These are phyloP conservation scores for Leishmania mexicana DNA, from an alignment of 208 protist species.

Conservation along the genomic window DNA sequence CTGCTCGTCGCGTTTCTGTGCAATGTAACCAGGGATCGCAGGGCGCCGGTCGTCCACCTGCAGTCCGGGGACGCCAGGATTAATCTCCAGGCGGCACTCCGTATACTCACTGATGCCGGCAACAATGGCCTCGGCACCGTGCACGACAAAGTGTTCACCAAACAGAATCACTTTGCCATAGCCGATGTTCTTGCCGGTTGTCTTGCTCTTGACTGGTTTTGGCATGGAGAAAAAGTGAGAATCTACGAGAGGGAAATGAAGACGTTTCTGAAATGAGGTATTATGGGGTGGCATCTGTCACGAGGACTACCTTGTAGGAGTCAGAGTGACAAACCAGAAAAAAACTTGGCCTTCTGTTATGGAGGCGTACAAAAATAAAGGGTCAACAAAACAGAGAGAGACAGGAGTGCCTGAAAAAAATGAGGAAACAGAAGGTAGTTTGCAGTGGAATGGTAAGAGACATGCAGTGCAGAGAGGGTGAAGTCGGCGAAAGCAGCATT, in stretches of 20 bases:
- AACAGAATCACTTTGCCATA: slow-evolving; percentile 94
- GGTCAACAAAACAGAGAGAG: background rate
- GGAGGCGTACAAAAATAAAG: background rate
- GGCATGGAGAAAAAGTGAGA: slow-evolving; percentile 21
- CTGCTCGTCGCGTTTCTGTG: slow-evolving; percentile 79
- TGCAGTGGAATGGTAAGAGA: background rate
- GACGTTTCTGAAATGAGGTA: background rate
- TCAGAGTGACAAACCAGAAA: background rate
- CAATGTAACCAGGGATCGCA: slow-evolving; percentile 80
- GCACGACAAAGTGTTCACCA: slow-evolving; percentile 93
- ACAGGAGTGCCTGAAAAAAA: background rate
- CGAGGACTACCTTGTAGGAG: background rate
- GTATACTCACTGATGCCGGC: slow-evolving; percentile 85
- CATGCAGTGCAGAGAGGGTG: too few species aligned
- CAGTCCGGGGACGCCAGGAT: slow-evolving; percentile 41
- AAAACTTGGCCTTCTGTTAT: background rate
- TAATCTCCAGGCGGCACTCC: slow-evolving; percentile 54
- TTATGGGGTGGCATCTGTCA: background rate
- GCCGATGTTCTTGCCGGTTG: slow-evolving; percentile 54
- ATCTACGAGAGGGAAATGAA: slow-evolving; percentile 4
- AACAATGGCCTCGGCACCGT: slow-evolving; percentile 82
- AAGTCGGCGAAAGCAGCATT: background rate
- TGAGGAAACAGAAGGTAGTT: background rate
- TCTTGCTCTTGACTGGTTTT: slow-evolving; percentile 41
- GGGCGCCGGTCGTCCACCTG: slow-evolving; percentile 74